A percentile compares a stretch with the other conserved stretches of the same genome.
Evolutionary conservation across 805 yeast species (phyloP).

Genomic region (Cyberlindnera maritima): DNA sequence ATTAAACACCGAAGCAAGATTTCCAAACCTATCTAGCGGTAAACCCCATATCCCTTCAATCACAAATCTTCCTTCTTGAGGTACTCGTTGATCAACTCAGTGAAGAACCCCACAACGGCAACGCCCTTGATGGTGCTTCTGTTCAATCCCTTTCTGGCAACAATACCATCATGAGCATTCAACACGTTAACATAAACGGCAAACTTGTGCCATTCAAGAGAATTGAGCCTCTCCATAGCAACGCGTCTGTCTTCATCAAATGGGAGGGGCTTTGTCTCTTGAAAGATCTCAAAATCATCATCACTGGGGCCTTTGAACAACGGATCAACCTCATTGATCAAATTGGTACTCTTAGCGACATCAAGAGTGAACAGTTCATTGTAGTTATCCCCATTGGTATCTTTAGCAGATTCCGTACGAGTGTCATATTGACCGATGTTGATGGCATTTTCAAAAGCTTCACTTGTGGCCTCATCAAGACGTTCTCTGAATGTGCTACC

Average conservation of each 20-base stretch:
- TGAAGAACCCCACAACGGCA: slow-evolving; percentile 51
- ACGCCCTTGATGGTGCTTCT: slow-evolving; percentile 49
- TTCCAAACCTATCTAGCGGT: too few species aligned
- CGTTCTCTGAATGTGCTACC: slow-evolving; percentile 12
- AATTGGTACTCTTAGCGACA: neutral
- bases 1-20: too few species aligned
- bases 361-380: neutral
- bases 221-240: slow-evolving; percentile 49
- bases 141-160: slow-evolving; percentile 66
- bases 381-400: neutral
- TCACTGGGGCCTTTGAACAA: slow-evolving; percentile 13
- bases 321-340: neutral
- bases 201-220: slow-evolving; percentile 71
- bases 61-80: slow-evolving; percentile 7
- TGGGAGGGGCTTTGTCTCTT: slow-evolving; percentile 11
- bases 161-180: slow-evolving; percentile 86
- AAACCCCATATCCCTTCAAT: too few species aligned
- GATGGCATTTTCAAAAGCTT: slow-evolving; percentile 25
- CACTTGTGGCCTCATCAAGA: slow-evolving; percentile 27
- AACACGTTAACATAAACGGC: slow-evolving; percentile 68
- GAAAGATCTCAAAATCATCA: slow-evolving; percentile 20
- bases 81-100: slow-evolving; percentile 23
- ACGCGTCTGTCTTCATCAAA: neutral
- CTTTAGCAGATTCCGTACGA: slow-evolving; percentile 18
- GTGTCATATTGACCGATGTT: slow-evolving; percentile 23